A percentile compares a stretch with the other conserved stretches of the same genome.
These are phyloP conservation scores for Blepharisma japonicum DNA, from an alignment of 73 alveolate species.

Conservation along the genomic window DNA sequence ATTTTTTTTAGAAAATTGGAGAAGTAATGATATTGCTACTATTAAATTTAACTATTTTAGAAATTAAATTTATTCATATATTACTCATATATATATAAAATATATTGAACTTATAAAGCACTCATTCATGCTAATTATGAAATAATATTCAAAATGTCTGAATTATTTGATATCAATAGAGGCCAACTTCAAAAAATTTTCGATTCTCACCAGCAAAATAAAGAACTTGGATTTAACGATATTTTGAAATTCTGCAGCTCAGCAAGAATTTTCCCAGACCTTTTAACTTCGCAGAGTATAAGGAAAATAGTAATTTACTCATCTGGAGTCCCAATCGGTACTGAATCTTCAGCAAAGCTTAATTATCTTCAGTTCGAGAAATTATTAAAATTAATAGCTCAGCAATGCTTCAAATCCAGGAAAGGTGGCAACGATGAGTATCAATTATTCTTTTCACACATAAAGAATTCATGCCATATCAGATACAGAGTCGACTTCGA, in stretches of 20 bases:
- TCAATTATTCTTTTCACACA: background rate
- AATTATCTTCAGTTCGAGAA: conserved; percentile 24
- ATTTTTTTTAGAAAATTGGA: too few relatives aligned
- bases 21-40: too few relatives aligned
- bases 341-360: background rate
- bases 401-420: background rate
- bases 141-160: background rate
- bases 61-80: too few relatives aligned
- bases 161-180: conserved; percentile 10
- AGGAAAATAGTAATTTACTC: background rate
- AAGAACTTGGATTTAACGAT: background rate
- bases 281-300: background rate
- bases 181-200: background rate
- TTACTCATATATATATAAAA: too few relatives aligned
- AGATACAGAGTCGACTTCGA: background rate
- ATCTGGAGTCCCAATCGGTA: background rate
- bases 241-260: conserved; percentile 17
- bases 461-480: background rate
- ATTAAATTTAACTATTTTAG: too few relatives aligned
- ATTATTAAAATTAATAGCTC: background rate
- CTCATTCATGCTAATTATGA: too few relatives aligned
- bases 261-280: conserved; percentile 10
- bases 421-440: background rate
- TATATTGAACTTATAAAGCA: too few relatives aligned
- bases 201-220: conserved; percentile 18